Evolutionary conservation across 345 rosid species (phyloP).

Genomic region (Brassica carinata): DNA sequence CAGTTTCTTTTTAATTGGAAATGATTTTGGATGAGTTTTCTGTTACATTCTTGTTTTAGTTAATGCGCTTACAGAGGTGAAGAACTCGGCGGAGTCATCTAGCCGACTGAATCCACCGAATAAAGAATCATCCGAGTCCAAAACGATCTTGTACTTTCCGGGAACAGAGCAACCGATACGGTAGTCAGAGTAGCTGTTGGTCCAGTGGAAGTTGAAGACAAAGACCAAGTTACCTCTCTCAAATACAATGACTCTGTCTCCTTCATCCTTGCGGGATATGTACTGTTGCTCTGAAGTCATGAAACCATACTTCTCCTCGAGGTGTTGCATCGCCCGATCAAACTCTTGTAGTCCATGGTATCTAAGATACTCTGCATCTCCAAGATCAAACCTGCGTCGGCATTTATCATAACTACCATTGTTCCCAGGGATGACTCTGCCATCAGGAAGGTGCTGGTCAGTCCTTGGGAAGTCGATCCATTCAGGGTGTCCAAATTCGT

Average conservation of each 20-base stretch:
- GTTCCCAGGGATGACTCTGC: slow-evolving; percentile 71
- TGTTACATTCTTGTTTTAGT: not conserved
- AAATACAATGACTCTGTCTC: slow-evolving; percentile 73
- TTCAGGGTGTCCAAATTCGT: slow-evolving; percentile 99
- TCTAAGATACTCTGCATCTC: slow-evolving; percentile 78
- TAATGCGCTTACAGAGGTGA: slow-evolving; percentile 63
- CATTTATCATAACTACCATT: slow-evolving; percentile 84
- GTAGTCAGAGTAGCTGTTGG: slow-evolving; percentile 78
- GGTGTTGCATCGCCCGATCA: slow-evolving; percentile 89
- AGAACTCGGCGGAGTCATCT: slow-evolving; percentile 62
- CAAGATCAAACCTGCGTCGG: slow-evolving; percentile 94
- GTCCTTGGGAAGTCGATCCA: slow-evolving; percentile 98
- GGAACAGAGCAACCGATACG: slow-evolving; percentile 79
- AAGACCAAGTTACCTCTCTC: slow-evolving; percentile 90
- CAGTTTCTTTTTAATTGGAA: slow-evolving; percentile 10
- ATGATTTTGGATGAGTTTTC: not conserved
- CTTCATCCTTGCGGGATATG: slow-evolving; percentile 84
- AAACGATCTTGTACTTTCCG: slow-evolving; percentile 85
- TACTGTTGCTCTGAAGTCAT: slow-evolving; percentile 93
- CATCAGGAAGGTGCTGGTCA: slow-evolving; percentile 73
- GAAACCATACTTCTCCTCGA: slow-evolving; percentile 74
- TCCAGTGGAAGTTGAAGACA: slow-evolving; percentile 94
- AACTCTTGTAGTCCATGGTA: slow-evolving; percentile 90
- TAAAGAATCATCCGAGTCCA: slow-evolving; percentile 75
- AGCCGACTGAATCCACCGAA: slow-evolving; percentile 83